Conservation (phyloP, 1,284 basidiomycete genomes). For the Omphalotus olearius region DNA sequence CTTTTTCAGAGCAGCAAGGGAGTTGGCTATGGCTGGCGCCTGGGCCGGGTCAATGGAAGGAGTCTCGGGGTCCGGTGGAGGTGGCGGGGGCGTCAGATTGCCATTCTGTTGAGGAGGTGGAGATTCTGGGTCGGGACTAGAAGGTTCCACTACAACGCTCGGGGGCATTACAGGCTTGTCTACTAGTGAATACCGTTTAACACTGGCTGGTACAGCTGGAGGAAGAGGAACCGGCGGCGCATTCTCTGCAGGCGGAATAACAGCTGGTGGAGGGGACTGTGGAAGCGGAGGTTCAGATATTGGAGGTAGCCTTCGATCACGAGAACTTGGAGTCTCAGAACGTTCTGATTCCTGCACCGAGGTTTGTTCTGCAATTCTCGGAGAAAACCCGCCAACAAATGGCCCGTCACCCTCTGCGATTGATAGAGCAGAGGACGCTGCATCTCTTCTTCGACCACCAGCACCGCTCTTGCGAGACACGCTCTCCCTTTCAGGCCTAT, state of each 20-base stretch:
- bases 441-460: conserved; percentile 24
- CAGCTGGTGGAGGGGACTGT: conserved; percentile 15
- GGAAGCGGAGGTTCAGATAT: conserved; percentile 10
- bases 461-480: conserved; percentile 7
- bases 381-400: conserved; percentile 52
- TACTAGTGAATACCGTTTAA: conserved; percentile 74
- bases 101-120: conserved; percentile 19
- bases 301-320: conserved; percentile 3
- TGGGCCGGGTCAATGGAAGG: conserved; percentile 39
- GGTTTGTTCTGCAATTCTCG: conserved; percentile 27
- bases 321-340: conserved; percentile 11
- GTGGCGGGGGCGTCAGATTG: conserved; percentile 29
- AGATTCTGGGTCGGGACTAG: conserved; percentile 29
- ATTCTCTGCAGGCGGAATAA: background rate
- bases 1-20: conserved; percentile 85
- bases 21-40: conserved; percentile 71
- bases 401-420: conserved; percentile 31
- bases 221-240: conserved; percentile 13
- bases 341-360: conserved; percentile 2
- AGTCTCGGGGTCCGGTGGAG: conserved; percentile 39
- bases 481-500: conserved; percentile 2
- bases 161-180: conserved; percentile 54
- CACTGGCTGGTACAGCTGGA: conserved; percentile 45
- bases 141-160: conserved; percentile 41
- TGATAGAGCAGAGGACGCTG: conserved; percentile 21